Percentiles rank a stretch among this genome's conserved stretches.
Conservation (phyloP, 1,284 basidiomycete species). For the Rhodotorula sp. region DNA sequence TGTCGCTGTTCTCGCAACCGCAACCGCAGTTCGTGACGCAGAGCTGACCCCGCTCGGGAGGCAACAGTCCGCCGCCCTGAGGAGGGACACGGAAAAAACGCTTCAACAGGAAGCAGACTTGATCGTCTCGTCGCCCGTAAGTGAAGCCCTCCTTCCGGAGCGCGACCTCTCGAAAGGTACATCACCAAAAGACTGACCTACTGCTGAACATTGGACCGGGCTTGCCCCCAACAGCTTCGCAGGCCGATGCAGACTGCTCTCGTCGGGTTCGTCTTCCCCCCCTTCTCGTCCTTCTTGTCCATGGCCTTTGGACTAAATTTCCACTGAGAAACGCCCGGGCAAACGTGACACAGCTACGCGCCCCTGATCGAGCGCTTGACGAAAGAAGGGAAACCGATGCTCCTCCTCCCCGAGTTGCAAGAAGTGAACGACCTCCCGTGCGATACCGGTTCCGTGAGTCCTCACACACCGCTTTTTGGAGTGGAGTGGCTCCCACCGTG, state of each 20-base stretch:
- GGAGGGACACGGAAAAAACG: slow-evolving; percentile 45
- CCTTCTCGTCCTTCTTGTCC: background rate
- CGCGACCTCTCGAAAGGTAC: no score
- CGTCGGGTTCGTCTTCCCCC: slow-evolving; percentile 40
- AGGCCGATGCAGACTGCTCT: slow-evolving; percentile 52
- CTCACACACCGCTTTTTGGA: background rate
- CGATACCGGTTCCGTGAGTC: slow-evolving; percentile 46
- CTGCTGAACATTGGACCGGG: no score
- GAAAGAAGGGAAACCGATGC: slow-evolving; percentile 27
- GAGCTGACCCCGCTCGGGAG: slow-evolving; percentile 48
- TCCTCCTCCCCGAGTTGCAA: slow-evolving; percentile 50
- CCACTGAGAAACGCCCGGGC: background rate
- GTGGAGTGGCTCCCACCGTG: background rate
- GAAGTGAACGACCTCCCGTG: slow-evolving; percentile 49
- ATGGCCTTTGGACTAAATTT: no score
- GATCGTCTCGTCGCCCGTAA: slow-evolving; percentile 49
- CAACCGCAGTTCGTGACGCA: slow-evolving; percentile 49
- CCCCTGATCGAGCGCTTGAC: slow-evolving; percentile 46
- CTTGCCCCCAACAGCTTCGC: slow-evolving; percentile 40
- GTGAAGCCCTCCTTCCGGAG: background rate
- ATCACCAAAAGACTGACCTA: background rate
- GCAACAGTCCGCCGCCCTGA: slow-evolving; percentile 46
- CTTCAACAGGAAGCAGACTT: slow-evolving; percentile 49
- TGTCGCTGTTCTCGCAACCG: background rate
- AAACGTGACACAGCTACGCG: slow-evolving; percentile 27